Evolutionary conservation across 305 asterid species (phyloP), one percentile per base, ranked within the genome.

Genomic region (Ajuga reptans): DNA sequence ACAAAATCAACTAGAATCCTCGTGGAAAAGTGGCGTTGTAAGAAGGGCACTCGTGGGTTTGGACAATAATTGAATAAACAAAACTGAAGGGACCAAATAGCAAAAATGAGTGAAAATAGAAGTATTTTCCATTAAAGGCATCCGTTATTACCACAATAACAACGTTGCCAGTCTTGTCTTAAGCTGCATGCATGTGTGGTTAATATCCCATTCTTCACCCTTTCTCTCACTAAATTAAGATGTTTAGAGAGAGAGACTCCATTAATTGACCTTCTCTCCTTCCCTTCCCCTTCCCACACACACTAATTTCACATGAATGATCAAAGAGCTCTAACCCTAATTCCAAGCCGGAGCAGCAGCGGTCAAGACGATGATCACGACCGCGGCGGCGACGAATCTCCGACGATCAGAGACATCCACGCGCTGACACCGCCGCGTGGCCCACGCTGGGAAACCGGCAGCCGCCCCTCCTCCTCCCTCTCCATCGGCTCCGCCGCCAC

Each of bases 381-480:
- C 10, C 79, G 69, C 1, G 82, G 71, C 24, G 78, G 66, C 4
- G 79, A 34, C 4, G 82, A 77, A 0, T 78, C 86, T 3, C 81
- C 81, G 4, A 61, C 72, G 37, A 18, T 84, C 43, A 72, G 96
- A 55, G 97, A 92, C 70, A 88, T 92, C 78, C 95, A 90, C 14
- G 95, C 98, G 34, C 74, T 92, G 54, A 84, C 90, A 11, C 96
- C 96, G 5, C 88, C 96, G 49, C 77, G 55, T 37, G 72, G 36
- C 53, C 79, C 65, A 0, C 86, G 76, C 4, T 83, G 96, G 96
- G 96, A 86, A 58, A 72, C 86, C n/a, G 43, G 75, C 10, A 83
- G 87, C 76, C 87, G 65, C 12, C 31, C 84, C 68, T 83, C 91
- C 3, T 77, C 92, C 2, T 72, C 91, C 37, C 69, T 82, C 46